Conservation (phyloP, 1,284 basidiomycete species). For the Paramarasmius palmivorus region DNA sequence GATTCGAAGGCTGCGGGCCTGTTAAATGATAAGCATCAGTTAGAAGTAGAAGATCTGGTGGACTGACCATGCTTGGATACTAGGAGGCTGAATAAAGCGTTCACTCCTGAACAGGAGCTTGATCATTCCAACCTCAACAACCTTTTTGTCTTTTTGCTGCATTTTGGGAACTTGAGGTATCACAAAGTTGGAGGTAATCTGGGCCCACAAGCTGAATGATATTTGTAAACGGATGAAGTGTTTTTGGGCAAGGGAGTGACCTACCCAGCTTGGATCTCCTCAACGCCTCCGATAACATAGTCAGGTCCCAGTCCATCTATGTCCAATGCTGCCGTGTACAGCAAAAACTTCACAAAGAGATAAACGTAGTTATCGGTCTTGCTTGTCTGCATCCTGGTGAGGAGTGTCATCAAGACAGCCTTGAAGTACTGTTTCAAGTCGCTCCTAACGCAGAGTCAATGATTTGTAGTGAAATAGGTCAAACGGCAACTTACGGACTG, state of each 20-base stretch:
- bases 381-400: constrained; percentile 85
- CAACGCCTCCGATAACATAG: constrained; percentile 74
- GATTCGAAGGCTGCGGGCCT: constrained; percentile 74
- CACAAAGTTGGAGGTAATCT: constrained; percentile 80
- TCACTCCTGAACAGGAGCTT: constrained; percentile 77
- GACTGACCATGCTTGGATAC: constrained; percentile 73
- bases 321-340: constrained; percentile 75
- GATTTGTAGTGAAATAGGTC: constrained; percentile 1
- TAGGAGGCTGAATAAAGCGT: constrained; percentile 65
- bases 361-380: constrained; percentile 92
- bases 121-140: constrained; percentile 83
- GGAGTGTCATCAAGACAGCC: constrained; percentile 77
- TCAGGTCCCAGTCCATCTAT: constrained; percentile 77
- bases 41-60: constrained; percentile 5
- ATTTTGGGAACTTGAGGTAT: constrained; percentile 83
- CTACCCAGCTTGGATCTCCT: constrained; percentile 85
- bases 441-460: constrained; percentile 39
- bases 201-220: constrained; percentile 73
- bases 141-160: constrained; percentile 79
- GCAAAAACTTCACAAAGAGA: constrained; percentile 79
- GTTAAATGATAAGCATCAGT: constrained; percentile 11
- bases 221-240: background rate
- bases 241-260: constrained; percentile 28
- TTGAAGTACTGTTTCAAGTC: constrained; percentile 77
- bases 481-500: constrained; percentile 59